These are phyloP conservation scores for Termitomyces sp. DNA, from an alignment of 768 basidiomycete species.

Conservation along the genomic window DNA sequence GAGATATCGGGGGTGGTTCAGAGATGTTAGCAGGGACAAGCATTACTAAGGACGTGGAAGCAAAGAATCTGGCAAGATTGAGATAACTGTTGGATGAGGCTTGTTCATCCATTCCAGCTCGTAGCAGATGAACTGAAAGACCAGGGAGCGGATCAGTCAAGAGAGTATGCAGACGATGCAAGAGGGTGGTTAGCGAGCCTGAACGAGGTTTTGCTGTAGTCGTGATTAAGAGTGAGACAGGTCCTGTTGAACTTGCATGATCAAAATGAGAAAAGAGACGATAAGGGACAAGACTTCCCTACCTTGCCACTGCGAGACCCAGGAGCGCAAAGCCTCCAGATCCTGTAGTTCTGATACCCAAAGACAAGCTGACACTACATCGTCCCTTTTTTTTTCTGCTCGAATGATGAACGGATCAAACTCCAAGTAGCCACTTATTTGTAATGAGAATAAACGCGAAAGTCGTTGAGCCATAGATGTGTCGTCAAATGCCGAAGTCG, in stretches of 20 bases:
- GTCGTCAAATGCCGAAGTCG: constrained; percentile 19
- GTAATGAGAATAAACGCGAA: constrained; percentile 28
- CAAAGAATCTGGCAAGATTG: constrained; percentile 59
- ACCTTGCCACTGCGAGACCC: constrained; percentile 42
- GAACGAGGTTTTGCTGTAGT: constrained; percentile 23
- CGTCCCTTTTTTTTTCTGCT: constrained; percentile 10
- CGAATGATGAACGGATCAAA: constrained; percentile 32
- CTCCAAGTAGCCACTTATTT: constrained; percentile 14
- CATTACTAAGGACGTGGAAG: constrained; percentile 39
- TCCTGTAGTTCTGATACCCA: constrained; percentile 35
- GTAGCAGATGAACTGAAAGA: constrained; percentile 43
- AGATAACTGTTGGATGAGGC: constrained; percentile 47
- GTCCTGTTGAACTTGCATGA: constrained; percentile 24
- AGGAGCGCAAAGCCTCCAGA: constrained; percentile 26
- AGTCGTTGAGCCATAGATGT: constrained; percentile 26
- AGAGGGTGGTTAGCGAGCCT: constrained; percentile 19
- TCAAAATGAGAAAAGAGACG: not conserved
- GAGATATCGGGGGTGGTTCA: constrained; percentile 15
- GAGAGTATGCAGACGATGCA: constrained; percentile 20
- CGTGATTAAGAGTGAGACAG: constrained; percentile 43
- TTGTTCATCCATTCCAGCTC: constrained; percentile 29
- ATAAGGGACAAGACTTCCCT: not conserved
- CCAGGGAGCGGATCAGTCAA: constrained; percentile 14
- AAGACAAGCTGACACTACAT: constrained; percentile 39
- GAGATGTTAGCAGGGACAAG: constrained; percentile 45